phyloP scores from a whole-genome alignment of 148 eudicot species.

The Vaccinium macrocarpon region DNA sequence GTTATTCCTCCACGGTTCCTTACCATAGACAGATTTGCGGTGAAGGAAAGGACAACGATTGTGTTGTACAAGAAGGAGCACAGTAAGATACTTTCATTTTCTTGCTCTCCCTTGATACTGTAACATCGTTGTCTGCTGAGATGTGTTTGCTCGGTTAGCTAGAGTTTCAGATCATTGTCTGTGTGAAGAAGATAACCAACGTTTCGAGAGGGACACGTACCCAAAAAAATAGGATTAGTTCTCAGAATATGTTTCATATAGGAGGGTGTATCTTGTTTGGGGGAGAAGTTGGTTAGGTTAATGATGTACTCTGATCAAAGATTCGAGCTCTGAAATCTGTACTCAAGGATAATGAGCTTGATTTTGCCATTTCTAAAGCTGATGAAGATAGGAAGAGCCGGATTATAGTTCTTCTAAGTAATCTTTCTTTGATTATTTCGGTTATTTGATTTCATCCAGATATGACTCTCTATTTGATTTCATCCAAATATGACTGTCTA shows the following conservation, averaged over 20 bases:
- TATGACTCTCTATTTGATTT: not conserved
- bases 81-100: slow-evolving; percentile 55
- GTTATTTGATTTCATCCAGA: not conserved
- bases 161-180: not conserved
- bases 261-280: not conserved
- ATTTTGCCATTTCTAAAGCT: not conserved
- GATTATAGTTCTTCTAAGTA: not conserved
- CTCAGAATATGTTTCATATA: not conserved
- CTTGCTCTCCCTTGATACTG: not conserved
- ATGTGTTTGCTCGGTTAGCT: not conserved
- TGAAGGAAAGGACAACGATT: slow-evolving; percentile 41
- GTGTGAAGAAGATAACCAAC: not conserved
- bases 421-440: not conserved
- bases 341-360: not conserved
- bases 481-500: not conserved
- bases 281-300: not conserved
- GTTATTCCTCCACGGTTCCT: slow-evolving; percentile 83
- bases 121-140: not conserved
- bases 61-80: slow-evolving; percentile 92
- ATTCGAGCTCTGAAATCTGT: not conserved
- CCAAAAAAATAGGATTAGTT: not conserved
- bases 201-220: not conserved
- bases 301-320: not conserved
- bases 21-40: slow-evolving; percentile 89
- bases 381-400: not conserved